These are phyloP conservation scores for Ophiocordyceps australis DNA, from an alignment of 2,329 filamentous ascomycete species.

Conservation along the genomic window DNA sequence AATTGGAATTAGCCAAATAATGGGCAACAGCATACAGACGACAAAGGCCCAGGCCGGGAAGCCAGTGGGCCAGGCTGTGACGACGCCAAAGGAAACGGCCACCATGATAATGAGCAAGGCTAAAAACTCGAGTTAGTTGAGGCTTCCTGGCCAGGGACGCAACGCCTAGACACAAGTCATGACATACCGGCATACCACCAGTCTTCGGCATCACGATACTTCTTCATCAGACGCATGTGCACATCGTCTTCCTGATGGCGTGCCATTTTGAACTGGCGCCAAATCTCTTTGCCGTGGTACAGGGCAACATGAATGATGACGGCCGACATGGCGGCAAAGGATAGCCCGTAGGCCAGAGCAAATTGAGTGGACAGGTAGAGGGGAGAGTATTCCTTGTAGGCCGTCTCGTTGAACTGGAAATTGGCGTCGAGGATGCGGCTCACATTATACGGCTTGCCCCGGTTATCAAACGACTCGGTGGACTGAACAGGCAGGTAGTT, in stretches of 20 bases:
- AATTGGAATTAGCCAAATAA: constrained; percentile 41
- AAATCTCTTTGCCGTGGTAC: constrained; percentile 37
- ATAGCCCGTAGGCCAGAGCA: constrained; percentile 39
- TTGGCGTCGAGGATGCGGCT: constrained; percentile 36
- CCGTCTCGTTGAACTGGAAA: constrained; percentile 37
- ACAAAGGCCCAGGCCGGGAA: constrained; percentile 41
- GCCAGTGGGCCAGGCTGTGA: constrained; percentile 34
- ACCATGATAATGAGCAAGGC: constrained; percentile 34
- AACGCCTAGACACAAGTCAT: too few species aligned
- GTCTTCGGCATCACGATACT: constrained; percentile 38
- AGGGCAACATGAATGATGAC: constrained; percentile 36
- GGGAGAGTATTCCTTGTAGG: constrained; percentile 46
- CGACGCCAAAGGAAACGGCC: constrained; percentile 33
- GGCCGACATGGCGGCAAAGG: constrained; percentile 48
- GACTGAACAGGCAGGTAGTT: constrained; percentile 45
- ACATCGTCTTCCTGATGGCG: constrained; percentile 38
- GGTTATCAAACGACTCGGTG: constrained; percentile 46
- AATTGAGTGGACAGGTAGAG: constrained; percentile 47
- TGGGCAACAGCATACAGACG: constrained; percentile 35
- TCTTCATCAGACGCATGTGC: constrained; percentile 43
- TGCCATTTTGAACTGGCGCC: constrained; percentile 33
- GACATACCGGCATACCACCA: constrained; percentile 38
- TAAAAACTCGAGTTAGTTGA: too few species aligned
- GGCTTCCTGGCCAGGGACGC: too few species aligned
- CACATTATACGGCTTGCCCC: constrained; percentile 39